A percentile compares a stretch with the other conserved stretches of the same genome.
These are phyloP conservation scores for Xylariomycetidae sp. DNA, from an alignment of 2,329 filamentous ascomycete genomes.

Conservation along the genomic window DNA sequence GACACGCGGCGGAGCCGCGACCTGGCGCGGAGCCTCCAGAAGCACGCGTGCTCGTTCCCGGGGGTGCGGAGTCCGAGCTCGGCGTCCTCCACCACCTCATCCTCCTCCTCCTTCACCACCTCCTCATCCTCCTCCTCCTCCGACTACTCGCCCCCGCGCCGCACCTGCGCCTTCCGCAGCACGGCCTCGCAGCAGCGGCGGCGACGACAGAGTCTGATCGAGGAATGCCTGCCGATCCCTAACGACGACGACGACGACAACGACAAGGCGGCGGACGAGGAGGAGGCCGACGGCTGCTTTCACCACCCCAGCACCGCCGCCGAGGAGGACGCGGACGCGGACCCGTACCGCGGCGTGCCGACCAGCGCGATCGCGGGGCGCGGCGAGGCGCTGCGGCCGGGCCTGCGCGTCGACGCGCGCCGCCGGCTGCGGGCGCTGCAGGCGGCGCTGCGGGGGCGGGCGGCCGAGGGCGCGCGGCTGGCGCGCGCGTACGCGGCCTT, in stretches of 20 bases:
- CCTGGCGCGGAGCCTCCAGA: no score
- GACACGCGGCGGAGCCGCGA: not conserved
- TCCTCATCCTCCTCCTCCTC: not conserved
- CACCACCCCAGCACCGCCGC: not conserved
- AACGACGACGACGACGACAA: not conserved
- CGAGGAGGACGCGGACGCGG: not conserved
- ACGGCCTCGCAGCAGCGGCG: not conserved
- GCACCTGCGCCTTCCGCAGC: no score
- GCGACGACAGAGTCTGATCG: not conserved
- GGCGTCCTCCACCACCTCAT: not conserved
- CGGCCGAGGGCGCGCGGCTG: not conserved
- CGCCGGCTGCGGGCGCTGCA: not conserved
- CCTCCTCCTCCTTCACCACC: not conserved
- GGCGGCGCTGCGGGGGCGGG: not conserved
- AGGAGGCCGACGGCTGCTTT: conserved; percentile 2
- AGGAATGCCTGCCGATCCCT: not conserved
- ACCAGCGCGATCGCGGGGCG: not conserved
- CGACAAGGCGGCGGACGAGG: conserved; percentile 7
- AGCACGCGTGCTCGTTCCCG: no score
- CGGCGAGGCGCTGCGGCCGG: not conserved
- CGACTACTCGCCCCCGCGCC: not conserved
- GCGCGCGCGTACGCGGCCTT: not conserved
- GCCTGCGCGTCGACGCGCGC: not conserved
- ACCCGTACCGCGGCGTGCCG: not conserved
- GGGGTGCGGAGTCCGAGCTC: not conserved